phyloP scores from a whole-genome alignment of 495 filamentous ascomycete genomes.

The Letharia lupina region DNA sequence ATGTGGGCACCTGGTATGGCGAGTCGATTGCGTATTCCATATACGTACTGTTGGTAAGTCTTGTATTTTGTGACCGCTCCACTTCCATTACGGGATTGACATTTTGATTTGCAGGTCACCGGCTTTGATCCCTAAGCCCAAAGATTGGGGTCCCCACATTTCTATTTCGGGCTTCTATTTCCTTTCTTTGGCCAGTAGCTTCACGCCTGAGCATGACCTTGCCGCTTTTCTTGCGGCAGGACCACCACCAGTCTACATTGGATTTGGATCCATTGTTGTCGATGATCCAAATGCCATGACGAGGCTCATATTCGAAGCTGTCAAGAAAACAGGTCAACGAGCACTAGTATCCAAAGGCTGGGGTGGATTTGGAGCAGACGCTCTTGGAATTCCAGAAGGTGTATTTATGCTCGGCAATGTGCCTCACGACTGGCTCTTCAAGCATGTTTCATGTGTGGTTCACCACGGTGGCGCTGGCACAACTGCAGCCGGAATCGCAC shows the following conservation, averaged over 20 bases:
- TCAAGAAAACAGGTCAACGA: slow-evolving; percentile 55
- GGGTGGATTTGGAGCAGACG: slow-evolving; percentile 62
- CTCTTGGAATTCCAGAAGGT: slow-evolving; percentile 50
- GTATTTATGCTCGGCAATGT: slow-evolving; percentile 73
- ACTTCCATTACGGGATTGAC: not conserved
- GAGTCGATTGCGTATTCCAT: slow-evolving; percentile 58
- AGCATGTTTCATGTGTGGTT: slow-evolving; percentile 63
- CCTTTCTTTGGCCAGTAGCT: slow-evolving; percentile 54
- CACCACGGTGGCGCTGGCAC: slow-evolving; percentile 82
- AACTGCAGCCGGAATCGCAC: slow-evolving; percentile 62
- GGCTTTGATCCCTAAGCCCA: slow-evolving; percentile 68
- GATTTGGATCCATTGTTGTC: slow-evolving; percentile 76
- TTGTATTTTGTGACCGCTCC: not conserved
- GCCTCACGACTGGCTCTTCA: slow-evolving; percentile 79
- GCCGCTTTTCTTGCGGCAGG: slow-evolving; percentile 55
- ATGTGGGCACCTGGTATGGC: slow-evolving; percentile 59
- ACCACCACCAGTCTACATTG: slow-evolving; percentile 68
- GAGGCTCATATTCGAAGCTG: slow-evolving; percentile 57
- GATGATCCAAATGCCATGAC: slow-evolving; percentile 64
- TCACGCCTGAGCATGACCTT: slow-evolving; percentile 54
- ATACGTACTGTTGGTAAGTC: slow-evolving; percentile 65
- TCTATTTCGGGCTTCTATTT: slow-evolving; percentile 70
- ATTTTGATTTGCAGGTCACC: slow-evolving; percentile 45
- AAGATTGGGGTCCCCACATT: slow-evolving; percentile 66
- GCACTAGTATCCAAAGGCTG: slow-evolving; percentile 75